Percentiles rank a stretch among this genome's conserved stretches.
These are phyloP conservation scores for Pulveroboletus sp. DNA, from an alignment of 768 basidiomycete species.

Conservation along the genomic window DNA sequence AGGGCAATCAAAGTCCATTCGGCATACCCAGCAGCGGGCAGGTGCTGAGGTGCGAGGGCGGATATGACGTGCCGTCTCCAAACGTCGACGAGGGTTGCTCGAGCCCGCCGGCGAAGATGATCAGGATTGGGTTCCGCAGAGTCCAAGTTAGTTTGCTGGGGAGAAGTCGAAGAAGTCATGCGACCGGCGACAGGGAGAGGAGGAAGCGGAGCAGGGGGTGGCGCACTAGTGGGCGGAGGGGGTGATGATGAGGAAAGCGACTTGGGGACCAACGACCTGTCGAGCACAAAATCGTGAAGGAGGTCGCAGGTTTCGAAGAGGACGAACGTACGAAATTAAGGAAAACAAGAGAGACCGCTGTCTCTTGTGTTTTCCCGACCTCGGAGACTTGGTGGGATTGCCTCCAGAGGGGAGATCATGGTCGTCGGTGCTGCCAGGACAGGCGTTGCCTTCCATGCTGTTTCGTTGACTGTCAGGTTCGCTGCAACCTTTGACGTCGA, in stretches of 20 bases:
- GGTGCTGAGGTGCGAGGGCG: constrained; percentile 40
- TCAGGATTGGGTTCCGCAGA: constrained; percentile 28
- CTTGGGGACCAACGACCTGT: constrained; percentile 32
- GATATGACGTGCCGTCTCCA: constrained; percentile 60
- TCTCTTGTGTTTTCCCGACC: constrained; percentile 55
- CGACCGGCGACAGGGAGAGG: constrained; percentile 27
- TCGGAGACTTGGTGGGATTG: constrained; percentile 28
- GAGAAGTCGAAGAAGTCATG: constrained; percentile 28
- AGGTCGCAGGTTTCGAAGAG: background rate
- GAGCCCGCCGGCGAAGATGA: constrained; percentile 56
- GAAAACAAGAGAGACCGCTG: constrained; percentile 69
- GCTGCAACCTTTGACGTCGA: constrained; percentile 47
- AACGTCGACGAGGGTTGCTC: constrained; percentile 62
- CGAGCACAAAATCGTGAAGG: background rate
- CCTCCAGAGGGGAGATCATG: constrained; percentile 5
- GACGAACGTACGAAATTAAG: constrained; percentile 48
- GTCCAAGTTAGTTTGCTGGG: constrained; percentile 8
- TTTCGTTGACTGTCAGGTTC: constrained; percentile 32
- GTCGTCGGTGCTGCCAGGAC: constrained; percentile 23
- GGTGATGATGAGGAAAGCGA: constrained; percentile 24
- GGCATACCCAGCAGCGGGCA: constrained; percentile 31
- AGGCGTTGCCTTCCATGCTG: constrained; percentile 31
- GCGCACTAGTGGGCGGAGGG: constrained; percentile 20
- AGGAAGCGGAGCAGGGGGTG: constrained; percentile 28
- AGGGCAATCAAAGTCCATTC: constrained; percentile 32